Evolutionary conservation across 768 basidiomycete genomes (phyloP), one percentile per base, ranked within the genome.

Genomic region (Panus rudis): DNA sequence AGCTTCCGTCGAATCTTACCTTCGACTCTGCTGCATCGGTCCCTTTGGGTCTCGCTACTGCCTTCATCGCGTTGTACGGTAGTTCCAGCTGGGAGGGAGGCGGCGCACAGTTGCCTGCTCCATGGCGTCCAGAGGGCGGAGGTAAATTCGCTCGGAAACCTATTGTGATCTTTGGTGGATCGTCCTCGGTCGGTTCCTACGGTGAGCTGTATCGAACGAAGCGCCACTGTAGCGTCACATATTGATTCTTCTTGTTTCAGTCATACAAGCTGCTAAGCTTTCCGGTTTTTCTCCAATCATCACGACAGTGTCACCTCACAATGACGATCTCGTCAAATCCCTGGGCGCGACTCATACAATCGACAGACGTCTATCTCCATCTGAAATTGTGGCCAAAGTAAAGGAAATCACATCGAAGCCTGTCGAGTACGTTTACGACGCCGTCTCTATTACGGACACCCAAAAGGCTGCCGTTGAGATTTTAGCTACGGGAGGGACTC

Each of bases 151-250:
- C 52, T n/a, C 59, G 62, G 16, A 60, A 64, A 35, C 58, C 68
- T 4, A 42, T 56, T 3, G 19, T 70, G 12, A 54, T 70, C n/a
- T 20, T 69, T 2, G 70, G 68, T 20, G 70, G 69, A 6, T 54
- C 65, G 6, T 46, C 55, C 12, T 62, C 62, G 4, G 55, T 69
- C 14, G 70, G 69, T 12, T 64, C 69, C 48, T 62, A 51, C n/a
- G 64, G 67, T 67, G 34, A 12, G 50, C 25, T 12, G 16, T 21
- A 16, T 31, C 25, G 21, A 24, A 31, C 14, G 20, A 3, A 20
- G 35, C 39, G 6, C 16, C 4, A 21, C 21, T 6, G 20, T 23
- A 6, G 4, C 6, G 16, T 38, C 20, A 7, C 13, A 14, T 10
- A 12, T 20, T 31, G 16, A 21, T 24, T 10, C 20, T 13, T 11